phyloP scores from a whole-genome alignment of 2,329 filamentous ascomycete genomes.

The Fulvia fulva region DNA sequence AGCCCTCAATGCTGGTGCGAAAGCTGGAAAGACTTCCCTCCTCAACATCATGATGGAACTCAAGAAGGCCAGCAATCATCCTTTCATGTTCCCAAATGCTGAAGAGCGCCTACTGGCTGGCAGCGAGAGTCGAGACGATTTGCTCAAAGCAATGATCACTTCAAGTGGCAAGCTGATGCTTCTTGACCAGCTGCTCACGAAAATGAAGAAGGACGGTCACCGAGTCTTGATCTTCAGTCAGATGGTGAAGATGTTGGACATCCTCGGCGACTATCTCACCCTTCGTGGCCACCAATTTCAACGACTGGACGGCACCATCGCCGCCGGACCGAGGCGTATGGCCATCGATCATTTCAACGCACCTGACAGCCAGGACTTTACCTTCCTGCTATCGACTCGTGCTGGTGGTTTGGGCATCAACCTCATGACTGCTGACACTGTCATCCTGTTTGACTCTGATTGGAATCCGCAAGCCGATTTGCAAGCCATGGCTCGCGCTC shows the following conservation, averaged over 20 bases:
- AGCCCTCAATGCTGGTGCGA: slow-evolving; percentile 83
- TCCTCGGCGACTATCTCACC: slow-evolving; percentile 88
- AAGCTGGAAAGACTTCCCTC: slow-evolving; percentile 88
- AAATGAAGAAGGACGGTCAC: slow-evolving; percentile 88
- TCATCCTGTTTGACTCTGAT: slow-evolving; percentile 95
- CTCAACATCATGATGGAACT: slow-evolving; percentile 99
- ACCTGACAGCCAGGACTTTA: slow-evolving; percentile 93
- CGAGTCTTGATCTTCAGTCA: slow-evolving; percentile 98
- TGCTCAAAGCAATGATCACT: slow-evolving; percentile 86
- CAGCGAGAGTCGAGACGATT: slow-evolving; percentile 78
- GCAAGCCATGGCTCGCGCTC: slow-evolving; percentile 96
- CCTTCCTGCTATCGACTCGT: slow-evolving; percentile 89
- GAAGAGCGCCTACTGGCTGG: slow-evolving; percentile 80
- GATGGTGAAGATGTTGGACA: slow-evolving; percentile 98
- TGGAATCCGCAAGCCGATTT: slow-evolving; percentile 99
- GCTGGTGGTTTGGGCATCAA: slow-evolving; percentile 98
- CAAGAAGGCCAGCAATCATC: slow-evolving; percentile 98
- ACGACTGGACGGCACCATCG: slow-evolving; percentile 89
- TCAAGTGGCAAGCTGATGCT: slow-evolving; percentile 99
- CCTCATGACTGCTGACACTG: slow-evolving; percentile 96
- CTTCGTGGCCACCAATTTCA: slow-evolving; percentile 94
- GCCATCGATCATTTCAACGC: slow-evolving; percentile 99
- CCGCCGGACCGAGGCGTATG: slow-evolving; percentile 78
- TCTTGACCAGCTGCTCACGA: slow-evolving; percentile 88
- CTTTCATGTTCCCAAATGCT: slow-evolving; percentile 93